These are phyloP conservation scores for Paxillus involutus DNA, from an alignment of 768 basidiomycete species.

Conservation along the genomic window DNA sequence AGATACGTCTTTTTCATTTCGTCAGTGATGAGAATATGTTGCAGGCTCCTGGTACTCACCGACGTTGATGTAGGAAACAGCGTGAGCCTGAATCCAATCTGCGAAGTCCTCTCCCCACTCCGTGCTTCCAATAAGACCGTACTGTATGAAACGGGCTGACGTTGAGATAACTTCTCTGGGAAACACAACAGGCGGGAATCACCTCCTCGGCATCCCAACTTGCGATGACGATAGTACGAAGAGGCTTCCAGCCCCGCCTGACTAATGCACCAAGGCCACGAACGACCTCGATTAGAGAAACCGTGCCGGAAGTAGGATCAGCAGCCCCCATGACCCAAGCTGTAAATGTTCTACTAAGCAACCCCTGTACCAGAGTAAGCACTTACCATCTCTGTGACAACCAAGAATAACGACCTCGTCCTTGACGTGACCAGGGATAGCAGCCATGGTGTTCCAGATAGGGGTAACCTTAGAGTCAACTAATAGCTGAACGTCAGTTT, in stretches of 20 bases:
- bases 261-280: constrained; percentile 53
- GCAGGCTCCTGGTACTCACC: constrained; percentile 31
- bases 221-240: constrained; percentile 71
- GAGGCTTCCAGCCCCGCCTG: constrained; percentile 62
- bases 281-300: constrained; percentile 53
- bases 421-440: constrained; percentile 79
- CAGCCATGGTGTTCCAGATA: constrained; percentile 87
- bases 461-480: constrained; percentile 81
- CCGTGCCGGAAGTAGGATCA: constrained; percentile 59
- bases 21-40: constrained; percentile 2
- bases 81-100: constrained; percentile 75
- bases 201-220: constrained; percentile 83
- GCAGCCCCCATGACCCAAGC: constrained; percentile 49
- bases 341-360: constrained; percentile 2
- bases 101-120: constrained; percentile 95
- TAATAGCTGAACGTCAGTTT: constrained; percentile 19
- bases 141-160: constrained; percentile 29
- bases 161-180: background rate
- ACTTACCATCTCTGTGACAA: constrained; percentile 83
- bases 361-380: background rate
- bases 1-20: constrained; percentile 43
- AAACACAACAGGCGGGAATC: constrained; percentile 4
- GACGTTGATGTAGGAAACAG: constrained; percentile 86
- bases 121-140: constrained; percentile 80
- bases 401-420: constrained; percentile 88